Percentiles rank a stretch among this genome's conserved stretches.
Evolutionary conservation across 768 basidiomycete genomes (phyloP).

Genomic region (Tubosaeta sp.): DNA sequence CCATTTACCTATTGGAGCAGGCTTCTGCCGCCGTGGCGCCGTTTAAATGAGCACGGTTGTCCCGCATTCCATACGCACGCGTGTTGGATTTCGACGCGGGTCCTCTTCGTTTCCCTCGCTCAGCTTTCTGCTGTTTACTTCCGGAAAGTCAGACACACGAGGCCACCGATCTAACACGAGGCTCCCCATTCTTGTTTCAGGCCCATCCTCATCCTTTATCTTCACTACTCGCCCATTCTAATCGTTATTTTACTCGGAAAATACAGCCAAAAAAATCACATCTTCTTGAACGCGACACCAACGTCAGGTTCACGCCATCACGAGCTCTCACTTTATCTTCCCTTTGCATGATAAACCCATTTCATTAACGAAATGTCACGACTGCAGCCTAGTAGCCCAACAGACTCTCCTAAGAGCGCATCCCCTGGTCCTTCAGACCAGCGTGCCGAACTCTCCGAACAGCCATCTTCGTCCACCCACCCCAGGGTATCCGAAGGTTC

Average conservation of each 20-base stretch:
- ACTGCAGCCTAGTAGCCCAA: constrained; percentile 26
- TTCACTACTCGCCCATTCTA: constrained; percentile 21
- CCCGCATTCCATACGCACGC: too few species aligned
- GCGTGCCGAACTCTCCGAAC: constrained; percentile 29
- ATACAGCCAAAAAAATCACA: constrained; percentile 19
- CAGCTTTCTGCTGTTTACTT: constrained; percentile 27
- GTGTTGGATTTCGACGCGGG: constrained; percentile 19
- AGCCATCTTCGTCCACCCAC: constrained; percentile 33
- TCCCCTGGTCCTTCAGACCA: constrained; percentile 26
- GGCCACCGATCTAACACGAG: constrained; percentile 45
- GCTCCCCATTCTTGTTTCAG: constrained; percentile 31
- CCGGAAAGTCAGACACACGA: constrained; percentile 48
- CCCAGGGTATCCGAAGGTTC: constrained; percentile 38
- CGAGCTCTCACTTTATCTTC: constrained; percentile 28
- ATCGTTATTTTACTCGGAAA: constrained; percentile 15
- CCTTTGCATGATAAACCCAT: constrained; percentile 27
- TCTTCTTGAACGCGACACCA: constrained; percentile 32
- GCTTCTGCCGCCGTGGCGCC: too few species aligned
- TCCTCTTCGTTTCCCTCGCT: constrained; percentile 19
- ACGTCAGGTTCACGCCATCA: constrained; percentile 22
- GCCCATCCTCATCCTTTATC: constrained; percentile 14
- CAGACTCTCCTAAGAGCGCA: constrained; percentile 30
- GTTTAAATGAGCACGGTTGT: too few species aligned
- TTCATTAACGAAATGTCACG: constrained; percentile 37
- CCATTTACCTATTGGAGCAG: too few species aligned